These are phyloP conservation scores for Lichtheimia hyalospora DNA, from an alignment of 371 early-diverging fungal species.

Conservation along the genomic window DNA sequence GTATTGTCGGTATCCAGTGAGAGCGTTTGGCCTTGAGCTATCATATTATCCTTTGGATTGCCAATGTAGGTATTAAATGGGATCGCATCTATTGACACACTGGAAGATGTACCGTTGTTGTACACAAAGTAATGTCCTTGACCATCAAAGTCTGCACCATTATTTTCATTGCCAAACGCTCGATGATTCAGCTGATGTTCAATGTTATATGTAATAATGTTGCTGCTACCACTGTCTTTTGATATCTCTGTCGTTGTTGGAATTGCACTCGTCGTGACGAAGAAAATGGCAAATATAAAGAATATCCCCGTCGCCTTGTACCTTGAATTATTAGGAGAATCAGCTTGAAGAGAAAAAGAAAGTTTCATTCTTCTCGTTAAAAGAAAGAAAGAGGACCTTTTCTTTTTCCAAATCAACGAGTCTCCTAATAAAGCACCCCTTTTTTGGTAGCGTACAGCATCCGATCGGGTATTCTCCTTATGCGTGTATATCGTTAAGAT, in stretches of 20 bases:
- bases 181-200: not conserved
- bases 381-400: not conserved
- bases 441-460: no score
- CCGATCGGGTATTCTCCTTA: no score
- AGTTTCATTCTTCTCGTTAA: not conserved
- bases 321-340: no score
- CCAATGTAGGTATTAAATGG: slow-evolving; percentile 5
- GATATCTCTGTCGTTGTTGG: not conserved
- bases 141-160: slow-evolving; percentile 21
- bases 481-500: no score
- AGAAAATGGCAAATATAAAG: not conserved
- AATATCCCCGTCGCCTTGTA: not conserved
- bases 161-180: not conserved
- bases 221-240: not conserved
- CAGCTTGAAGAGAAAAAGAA: no score
- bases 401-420: not conserved
- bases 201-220: not conserved
- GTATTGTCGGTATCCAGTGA: slow-evolving; percentile 18
- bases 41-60: slow-evolving; percentile 17
- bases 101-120: not conserved
- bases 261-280: not conserved
- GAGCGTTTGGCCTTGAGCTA: slow-evolving; percentile 27
- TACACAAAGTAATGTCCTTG: slow-evolving; percentile 8
- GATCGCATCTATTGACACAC: slow-evolving; percentile 12
- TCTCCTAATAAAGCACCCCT: no score